Conservation (phyloP, 805 yeast genomes). For the Nakazawaea sp. region DNA sequence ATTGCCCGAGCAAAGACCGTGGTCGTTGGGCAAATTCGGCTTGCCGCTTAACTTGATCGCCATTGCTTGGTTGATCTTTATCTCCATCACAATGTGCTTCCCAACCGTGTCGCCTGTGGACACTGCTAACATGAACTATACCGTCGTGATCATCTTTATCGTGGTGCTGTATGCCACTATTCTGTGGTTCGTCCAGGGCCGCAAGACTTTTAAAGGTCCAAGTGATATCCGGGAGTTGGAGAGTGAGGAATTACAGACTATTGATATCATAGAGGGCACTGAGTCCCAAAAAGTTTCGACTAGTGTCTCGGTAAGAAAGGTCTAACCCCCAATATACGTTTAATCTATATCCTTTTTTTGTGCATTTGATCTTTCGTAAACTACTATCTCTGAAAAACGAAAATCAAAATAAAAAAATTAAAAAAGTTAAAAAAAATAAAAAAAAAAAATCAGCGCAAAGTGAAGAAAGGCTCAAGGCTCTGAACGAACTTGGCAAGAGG, state of each 20-base stretch:
- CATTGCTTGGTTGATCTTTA: constrained; percentile 16
- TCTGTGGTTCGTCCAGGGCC: constrained; percentile 19
- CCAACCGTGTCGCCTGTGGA: constrained; percentile 19
- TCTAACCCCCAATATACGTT: no score
- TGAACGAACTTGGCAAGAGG: no score
- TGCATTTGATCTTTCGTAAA: no score
- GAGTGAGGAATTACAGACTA: neutral
- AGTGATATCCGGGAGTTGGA: constrained; percentile 12
- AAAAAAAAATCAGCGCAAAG: no score
- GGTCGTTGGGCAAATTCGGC: constrained; percentile 19
- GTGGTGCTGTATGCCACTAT: constrained; percentile 17
- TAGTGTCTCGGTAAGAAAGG: no score
- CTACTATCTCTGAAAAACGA: no score
- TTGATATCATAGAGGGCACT: no score
- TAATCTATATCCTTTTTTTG: no score
- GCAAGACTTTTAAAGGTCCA: constrained; percentile 20
- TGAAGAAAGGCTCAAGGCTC: no score
- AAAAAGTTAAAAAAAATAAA: no score
- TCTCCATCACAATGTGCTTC: constrained; percentile 19
- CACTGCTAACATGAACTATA: constrained; percentile 21
- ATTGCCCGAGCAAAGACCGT: constrained; percentile 17
- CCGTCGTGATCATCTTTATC: constrained; percentile 19
- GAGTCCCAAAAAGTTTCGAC: no score
- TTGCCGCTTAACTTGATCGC: constrained; percentile 15
- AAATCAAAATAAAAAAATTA: no score